Conservation (phyloP, 2,329 filamentous ascomycete genomes). For the Stachybotrys chlorohalonatus region DNA sequence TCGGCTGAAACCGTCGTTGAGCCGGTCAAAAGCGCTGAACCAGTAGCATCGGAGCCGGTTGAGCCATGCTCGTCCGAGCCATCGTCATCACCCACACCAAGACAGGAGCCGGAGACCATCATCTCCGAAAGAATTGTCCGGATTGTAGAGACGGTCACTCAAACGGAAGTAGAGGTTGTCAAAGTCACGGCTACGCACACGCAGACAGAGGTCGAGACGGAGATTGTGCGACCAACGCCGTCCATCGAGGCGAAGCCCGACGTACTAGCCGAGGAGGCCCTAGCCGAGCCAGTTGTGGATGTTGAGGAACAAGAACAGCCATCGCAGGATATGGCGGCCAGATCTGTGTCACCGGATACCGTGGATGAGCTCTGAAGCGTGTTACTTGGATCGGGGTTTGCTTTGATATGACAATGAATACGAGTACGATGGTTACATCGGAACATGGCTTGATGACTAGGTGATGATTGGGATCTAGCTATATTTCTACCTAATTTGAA, state of each 20-base stretch:
- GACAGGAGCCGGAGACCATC: conserved; percentile 13
- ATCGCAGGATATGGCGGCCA: conserved; percentile 1
- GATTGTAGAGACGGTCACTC: conserved; percentile 25
- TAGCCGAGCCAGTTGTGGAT: background rate
- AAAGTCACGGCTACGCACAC: conserved; percentile 21
- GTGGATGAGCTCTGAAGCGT: background rate
- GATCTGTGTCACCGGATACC: background rate
- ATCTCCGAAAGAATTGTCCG: conserved; percentile 16
- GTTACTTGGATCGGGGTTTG: conserved; percentile 16
- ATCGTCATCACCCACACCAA: background rate
- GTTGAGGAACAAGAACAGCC: conserved; percentile 1
- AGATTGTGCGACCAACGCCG: background rate
- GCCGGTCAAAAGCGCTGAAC: background rate
- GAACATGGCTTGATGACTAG: background rate
- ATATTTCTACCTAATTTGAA: no score
- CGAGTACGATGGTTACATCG: background rate
- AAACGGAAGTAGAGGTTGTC: conserved; percentile 21
- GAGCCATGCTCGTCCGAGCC: background rate
- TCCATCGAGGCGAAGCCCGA: background rate
- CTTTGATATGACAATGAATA: conserved; percentile 3
- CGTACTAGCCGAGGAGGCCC: background rate
- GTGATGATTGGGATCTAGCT: background rate
- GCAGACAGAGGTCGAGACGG: conserved; percentile 5
- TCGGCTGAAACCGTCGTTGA: background rate
- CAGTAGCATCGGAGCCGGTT: conserved; percentile 1